Evolutionary conservation across 345 rosid genomes (phyloP).

Genomic region (Salix dunnii): DNA sequence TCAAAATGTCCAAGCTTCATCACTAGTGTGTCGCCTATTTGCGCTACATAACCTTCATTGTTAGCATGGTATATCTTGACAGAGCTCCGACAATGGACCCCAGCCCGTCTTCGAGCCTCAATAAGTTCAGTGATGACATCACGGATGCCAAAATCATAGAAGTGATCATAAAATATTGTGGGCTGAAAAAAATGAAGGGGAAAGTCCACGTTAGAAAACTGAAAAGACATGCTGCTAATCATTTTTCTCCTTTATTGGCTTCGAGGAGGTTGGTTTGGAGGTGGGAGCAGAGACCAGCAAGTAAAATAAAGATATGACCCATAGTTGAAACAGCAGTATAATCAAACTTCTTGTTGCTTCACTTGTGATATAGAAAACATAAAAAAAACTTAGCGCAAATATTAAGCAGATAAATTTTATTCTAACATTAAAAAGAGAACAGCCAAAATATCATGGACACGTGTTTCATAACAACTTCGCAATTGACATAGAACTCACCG

Average conservation of each 20-base stretch:
- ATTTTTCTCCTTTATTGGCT: background rate
- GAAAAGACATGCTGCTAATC: background rate
- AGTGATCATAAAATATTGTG: conserved; percentile 39
- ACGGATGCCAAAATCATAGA: conserved; percentile 43
- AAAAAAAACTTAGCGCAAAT: no score
- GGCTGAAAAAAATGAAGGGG: conserved; percentile 30
- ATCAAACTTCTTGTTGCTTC: no score
- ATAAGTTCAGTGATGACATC: conserved; percentile 38
- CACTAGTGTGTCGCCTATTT: conserved; percentile 32
- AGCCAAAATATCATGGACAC: background rate
- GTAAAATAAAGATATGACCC: no score
- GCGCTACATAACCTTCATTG: conserved; percentile 44
- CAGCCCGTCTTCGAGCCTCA: conserved; percentile 37
- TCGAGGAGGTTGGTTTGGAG: no score
- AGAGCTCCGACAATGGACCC: conserved; percentile 38
- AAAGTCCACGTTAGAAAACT: background rate
- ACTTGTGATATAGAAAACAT: no score
- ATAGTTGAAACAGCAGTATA: no score
- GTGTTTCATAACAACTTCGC: background rate
- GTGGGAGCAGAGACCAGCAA: no score
- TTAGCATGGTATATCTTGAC: conserved; percentile 43
- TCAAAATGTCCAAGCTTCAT: conserved; percentile 41
- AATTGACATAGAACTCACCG: conserved; percentile 26
- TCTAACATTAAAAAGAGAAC: background rate
- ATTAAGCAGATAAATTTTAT: background rate